Evolutionary conservation across 2,329 filamentous ascomycete genomes (phyloP), one percentile per base, ranked within the genome.

Genomic region (Neopestalotiopsis sp.): DNA sequence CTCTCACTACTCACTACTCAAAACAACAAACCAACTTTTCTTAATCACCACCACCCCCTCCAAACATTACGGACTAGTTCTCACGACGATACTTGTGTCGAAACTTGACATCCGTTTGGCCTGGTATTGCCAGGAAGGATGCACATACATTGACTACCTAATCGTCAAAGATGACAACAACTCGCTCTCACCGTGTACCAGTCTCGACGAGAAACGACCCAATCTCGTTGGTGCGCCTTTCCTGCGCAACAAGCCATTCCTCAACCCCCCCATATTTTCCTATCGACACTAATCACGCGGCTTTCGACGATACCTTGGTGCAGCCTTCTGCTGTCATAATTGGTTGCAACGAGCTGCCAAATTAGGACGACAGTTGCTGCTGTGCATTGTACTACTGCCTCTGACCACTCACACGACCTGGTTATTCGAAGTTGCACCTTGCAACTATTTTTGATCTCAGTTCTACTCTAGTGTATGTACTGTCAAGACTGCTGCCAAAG

Each of bases 1-100:
- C 71, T 70, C 10, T 62, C 67, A 69, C 71, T 72, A 65, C 69
- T 38, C 34, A 38, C 34, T 38, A 38, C 34, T 38, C 34, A 38
- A 38, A 38, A 38, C 10, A 71, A 72, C 71, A 7, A 24, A 20
- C 20, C 57, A 30, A 24, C 30, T 74, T 76, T 74, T 74, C 70
- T 74, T 76, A 75, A 76, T 75, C 72, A 74, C 70, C 70, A 69
- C 68, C 69, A 69, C 58, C 67, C 53, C 17, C 45, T 20, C 61
- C 38, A 17, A 40, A 13, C n/a, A 30, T 34, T 6, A 30, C 61
- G 38, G 30, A n/a, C 24, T 17, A 38, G 24, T 34, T 14, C 32
- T 28, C 61, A 63, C 28, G 17, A 38, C 34, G 38, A 40, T 45
- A 34, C 24, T 30, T 38, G 34, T 38, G 10, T 38, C 34, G 34